Percentiles rank a stretch among this genome's conserved stretches.
phyloP scores from a whole-genome alignment of 2,329 filamentous ascomycete species.

The Aspergillus amoenus region DNA sequence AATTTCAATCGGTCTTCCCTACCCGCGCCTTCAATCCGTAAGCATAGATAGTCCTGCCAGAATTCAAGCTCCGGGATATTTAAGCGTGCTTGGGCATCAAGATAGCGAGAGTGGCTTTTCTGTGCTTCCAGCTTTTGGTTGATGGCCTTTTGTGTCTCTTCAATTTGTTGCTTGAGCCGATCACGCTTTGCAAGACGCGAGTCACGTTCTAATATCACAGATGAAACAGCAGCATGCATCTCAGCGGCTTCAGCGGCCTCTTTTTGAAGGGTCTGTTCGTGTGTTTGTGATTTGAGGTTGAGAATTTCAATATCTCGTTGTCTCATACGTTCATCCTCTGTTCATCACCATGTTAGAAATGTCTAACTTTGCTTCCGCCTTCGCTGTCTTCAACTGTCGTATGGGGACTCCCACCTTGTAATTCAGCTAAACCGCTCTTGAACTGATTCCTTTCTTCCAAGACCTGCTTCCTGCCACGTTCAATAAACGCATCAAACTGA shows the following conservation, averaged over 20 bases:
- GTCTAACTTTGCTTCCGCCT: neutral
- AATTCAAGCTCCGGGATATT: constrained; percentile 94
- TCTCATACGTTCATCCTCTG: constrained; percentile 90
- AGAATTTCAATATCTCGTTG: constrained; percentile 82
- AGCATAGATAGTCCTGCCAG: constrained; percentile 87
- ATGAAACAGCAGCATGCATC: constrained; percentile 60
- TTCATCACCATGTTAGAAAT: constrained; percentile 5
- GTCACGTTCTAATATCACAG: constrained; percentile 57
- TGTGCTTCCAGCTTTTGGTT: constrained; percentile 47
- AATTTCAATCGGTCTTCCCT: constrained; percentile 85
- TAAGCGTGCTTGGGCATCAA: constrained; percentile 80
- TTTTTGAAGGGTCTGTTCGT: constrained; percentile 57
- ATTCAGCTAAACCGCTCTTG: constrained; percentile 81
- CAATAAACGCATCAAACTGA: constrained; percentile 91
- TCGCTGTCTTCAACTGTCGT: constrained; percentile 5
- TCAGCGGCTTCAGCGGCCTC: constrained; percentile 62
- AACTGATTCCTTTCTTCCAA: constrained; percentile 94
- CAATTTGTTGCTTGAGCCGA: constrained; percentile 56
- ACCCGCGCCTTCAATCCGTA: constrained; percentile 86
- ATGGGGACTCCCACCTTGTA: constrained; percentile 62
- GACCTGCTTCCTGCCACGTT: constrained; percentile 82
- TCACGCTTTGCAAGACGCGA: constrained; percentile 56
- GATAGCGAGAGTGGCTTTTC: constrained; percentile 59
- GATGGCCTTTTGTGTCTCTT: constrained; percentile 48
- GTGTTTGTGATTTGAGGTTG: constrained; percentile 55